These are phyloP conservation scores for Diaporthe aspalathi DNA, from an alignment of 2,329 filamentous ascomycete species.

Conservation along the genomic window DNA sequence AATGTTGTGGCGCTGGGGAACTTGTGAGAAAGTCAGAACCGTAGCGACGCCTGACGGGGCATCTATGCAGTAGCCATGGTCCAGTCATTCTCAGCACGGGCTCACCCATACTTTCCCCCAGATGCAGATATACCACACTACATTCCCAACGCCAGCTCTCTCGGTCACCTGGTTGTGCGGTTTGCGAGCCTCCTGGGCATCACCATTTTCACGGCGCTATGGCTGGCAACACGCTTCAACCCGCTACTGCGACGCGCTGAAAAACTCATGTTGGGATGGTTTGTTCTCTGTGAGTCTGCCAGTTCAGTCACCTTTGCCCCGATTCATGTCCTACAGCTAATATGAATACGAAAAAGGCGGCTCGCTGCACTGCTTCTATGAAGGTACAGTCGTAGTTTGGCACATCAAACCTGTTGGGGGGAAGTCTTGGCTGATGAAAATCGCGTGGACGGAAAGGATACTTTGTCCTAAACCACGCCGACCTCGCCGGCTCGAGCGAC, in stretches of 20 bases:
- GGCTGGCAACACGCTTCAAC: constrained; percentile 47
- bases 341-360: constrained; percentile 64
- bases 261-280: constrained; percentile 63
- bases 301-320: too few relatives aligned
- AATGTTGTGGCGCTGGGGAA: too few relatives aligned
- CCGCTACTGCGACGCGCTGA: constrained; percentile 52
- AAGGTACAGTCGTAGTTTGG: constrained; percentile 63
- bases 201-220: constrained; percentile 50
- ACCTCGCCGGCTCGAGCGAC: constrained; percentile 74
- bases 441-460: constrained; percentile 64
- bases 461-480: constrained; percentile 76
- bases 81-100: constrained; percentile 12
- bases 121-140: constrained; percentile 58
- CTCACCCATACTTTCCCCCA: constrained; percentile 64
- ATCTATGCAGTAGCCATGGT: neutral
- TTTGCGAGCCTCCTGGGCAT: constrained; percentile 53
- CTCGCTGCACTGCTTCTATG: constrained; percentile 83
- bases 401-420: neutral
- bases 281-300: constrained; percentile 61
- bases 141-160: constrained; percentile 55
- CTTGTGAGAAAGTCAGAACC: too few relatives aligned
- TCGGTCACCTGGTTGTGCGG: constrained; percentile 52
- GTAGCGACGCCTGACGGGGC: neutral
- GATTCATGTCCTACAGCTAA: constrained; percentile 34
- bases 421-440: too few relatives aligned